Evolutionary conservation across 1,139 yeast genomes (phyloP).

Genomic region (Kodamaea plutei): DNA sequence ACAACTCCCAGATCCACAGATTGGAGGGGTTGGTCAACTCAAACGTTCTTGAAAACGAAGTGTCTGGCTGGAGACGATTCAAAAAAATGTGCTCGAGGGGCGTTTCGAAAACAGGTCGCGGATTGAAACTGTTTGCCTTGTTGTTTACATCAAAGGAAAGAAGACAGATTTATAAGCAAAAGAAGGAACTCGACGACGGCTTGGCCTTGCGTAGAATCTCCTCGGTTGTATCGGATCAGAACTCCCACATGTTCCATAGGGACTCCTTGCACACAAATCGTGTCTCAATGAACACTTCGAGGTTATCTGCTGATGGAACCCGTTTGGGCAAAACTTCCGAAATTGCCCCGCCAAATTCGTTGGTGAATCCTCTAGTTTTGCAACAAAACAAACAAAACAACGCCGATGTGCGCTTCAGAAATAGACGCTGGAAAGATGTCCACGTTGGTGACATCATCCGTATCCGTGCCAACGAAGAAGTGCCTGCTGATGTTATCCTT

Average conservation of each 20-base stretch:
- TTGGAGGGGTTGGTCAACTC: slow-evolving; percentile 66
- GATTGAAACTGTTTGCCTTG: slow-evolving; percentile 21
- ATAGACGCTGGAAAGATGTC: slow-evolving; percentile 82
- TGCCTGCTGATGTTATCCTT: slow-evolving; percentile 86
- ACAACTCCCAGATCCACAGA: slow-evolving; percentile 80
- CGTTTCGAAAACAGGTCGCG: slow-evolving; percentile 15
- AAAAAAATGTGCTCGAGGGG: slow-evolving; percentile 43
- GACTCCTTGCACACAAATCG: neutral
- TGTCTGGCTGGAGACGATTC: slow-evolving; percentile 62
- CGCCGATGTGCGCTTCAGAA: slow-evolving; percentile 44
- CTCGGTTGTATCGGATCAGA: slow-evolving; percentile 34
- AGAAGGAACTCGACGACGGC: slow-evolving; percentile 25
- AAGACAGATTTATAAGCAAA: slow-evolving; percentile 26
- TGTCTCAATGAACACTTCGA: neutral
- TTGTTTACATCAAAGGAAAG: slow-evolving; percentile 27
- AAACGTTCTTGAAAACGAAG: slow-evolving; percentile 68
- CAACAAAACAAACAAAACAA: slow-evolving; percentile 16
- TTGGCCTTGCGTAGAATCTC: slow-evolving; percentile 35
- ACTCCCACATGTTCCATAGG: no score
- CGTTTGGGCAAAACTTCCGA: slow-evolving; percentile 4
- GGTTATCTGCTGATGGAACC: neutral
- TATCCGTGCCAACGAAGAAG: slow-evolving; percentile 80
- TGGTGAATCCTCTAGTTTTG: slow-evolving; percentile 32
- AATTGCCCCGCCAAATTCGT: slow-evolving; percentile 21
- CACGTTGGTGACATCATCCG: slow-evolving; percentile 87